A percentile compares a stretch with the other conserved stretches of the same genome.
These are phyloP conservation scores for Pyrus bretschneideri DNA, from an alignment of 306 rosid genomes.

Conservation along the genomic window DNA sequence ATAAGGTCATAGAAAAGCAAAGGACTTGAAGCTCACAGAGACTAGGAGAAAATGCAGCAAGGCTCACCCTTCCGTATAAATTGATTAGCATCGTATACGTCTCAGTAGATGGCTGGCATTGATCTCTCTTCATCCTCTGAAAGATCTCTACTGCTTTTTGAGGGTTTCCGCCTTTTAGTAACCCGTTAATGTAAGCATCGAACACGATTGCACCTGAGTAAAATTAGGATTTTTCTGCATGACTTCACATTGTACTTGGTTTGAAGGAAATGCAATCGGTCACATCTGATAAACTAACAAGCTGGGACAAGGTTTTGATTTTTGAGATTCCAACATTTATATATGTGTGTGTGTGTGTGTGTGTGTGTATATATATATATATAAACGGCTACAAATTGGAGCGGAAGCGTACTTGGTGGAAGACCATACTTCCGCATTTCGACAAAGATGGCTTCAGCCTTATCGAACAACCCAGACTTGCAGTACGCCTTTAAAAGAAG, in stretches of 20 bases:
- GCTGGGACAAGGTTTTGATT: neutral
- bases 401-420: conserved; percentile 62
- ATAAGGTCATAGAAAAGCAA: neutral
- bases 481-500: conserved; percentile 86
- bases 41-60: neutral
- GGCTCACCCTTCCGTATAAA: conserved; percentile 74
- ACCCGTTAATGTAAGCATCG: conserved; percentile 78
- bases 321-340: neutral
- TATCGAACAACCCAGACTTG: conserved; percentile 54
- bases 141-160: conserved; percentile 73
- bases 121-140: conserved; percentile 73
- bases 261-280: neutral
- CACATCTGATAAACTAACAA: neutral
- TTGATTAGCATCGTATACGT: conserved; percentile 79
- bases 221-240: conserved; percentile 5
- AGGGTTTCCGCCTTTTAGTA: conserved; percentile 61
- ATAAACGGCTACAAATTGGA: neutral
- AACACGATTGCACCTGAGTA: conserved; percentile 68
- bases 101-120: conserved; percentile 60
- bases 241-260: conserved; percentile 5
- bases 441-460: conserved; percentile 79
- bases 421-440: conserved; percentile 70
- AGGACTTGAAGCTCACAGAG: neutral
- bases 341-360: no score
- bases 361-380: no score